Conservation (phyloP, 2,329 filamentous ascomycete genomes). For the Nemania bipapillata region DNA sequence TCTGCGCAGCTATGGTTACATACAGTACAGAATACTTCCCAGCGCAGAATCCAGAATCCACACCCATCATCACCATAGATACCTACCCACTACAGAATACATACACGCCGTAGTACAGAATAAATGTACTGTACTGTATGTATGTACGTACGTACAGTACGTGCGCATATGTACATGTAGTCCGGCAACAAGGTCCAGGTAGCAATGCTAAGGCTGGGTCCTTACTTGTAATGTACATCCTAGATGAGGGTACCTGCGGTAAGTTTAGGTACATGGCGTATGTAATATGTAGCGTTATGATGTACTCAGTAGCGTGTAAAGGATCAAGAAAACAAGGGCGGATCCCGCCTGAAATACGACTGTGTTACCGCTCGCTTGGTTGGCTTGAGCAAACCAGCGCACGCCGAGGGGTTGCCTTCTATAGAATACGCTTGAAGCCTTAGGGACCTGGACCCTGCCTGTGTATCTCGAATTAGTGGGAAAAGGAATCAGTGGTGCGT, state of each 20-base stretch:
- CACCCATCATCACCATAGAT: too few relatives aligned
- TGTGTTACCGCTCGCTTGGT: constrained; percentile 31
- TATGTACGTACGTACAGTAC: too few relatives aligned
- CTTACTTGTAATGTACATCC: too few relatives aligned
- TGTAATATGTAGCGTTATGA: not conserved
- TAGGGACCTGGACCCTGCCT: not conserved
- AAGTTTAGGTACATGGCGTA: too few relatives aligned
- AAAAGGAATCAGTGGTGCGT: constrained; percentile 8
- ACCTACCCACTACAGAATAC: too few relatives aligned
- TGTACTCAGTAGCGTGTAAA: not conserved
- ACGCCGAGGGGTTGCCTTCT: not conserved
- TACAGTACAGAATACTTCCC: too few relatives aligned
- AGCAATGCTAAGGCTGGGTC: not conserved
- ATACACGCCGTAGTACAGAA: too few relatives aligned
- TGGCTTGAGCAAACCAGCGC: constrained; percentile 1
- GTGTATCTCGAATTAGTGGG: not conserved
- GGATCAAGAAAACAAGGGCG: not conserved
- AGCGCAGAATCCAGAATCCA: too few relatives aligned
- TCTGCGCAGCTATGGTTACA: too few relatives aligned
- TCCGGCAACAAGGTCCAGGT: not conserved
- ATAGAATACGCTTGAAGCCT: not conserved
- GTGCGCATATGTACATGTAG: not conserved
- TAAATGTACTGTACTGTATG: too few relatives aligned
- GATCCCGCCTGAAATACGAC: constrained; percentile 30
- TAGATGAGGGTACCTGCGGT: not conserved